Evolutionary conservation across 2,329 filamentous ascomycete genomes (phyloP).

Genomic region (Ilyonectria destructans): DNA sequence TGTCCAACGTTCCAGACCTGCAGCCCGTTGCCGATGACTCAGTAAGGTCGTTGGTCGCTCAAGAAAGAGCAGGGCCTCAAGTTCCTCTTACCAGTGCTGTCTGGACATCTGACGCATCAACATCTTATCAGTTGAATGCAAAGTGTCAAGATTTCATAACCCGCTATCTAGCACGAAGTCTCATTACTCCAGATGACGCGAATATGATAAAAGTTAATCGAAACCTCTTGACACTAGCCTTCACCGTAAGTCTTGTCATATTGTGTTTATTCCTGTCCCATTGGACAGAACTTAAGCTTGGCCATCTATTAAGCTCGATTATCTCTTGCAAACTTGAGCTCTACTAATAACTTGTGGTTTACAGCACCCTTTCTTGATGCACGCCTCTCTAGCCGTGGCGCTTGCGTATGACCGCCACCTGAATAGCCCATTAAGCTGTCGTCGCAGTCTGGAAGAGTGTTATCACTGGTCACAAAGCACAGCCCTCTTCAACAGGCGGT

Average conservation of each 20-base stretch:
- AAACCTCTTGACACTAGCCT: constrained; percentile 57
- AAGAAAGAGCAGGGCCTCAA: constrained; percentile 40
- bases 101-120: constrained; percentile 54
- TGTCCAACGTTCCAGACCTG: constrained; percentile 55
- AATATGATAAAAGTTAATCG: constrained; percentile 58
- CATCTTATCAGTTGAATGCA: constrained; percentile 55
- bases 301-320: not conserved
- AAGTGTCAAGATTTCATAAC: constrained; percentile 61
- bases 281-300: not conserved
- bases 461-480: constrained; percentile 63
- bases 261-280: not conserved
- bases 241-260: constrained; percentile 52
- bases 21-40: constrained; percentile 52
- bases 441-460: constrained; percentile 56
- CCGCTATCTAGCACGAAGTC: constrained; percentile 57
- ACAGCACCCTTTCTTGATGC: constrained; percentile 63
- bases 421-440: constrained; percentile 40
- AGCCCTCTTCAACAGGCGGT: constrained; percentile 56
- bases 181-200: constrained; percentile 56
- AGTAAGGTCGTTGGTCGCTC: constrained; percentile 36
- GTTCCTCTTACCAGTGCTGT: constrained; percentile 50
- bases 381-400: constrained; percentile 61
- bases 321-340: not conserved
- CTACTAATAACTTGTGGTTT: constrained; percentile 6
- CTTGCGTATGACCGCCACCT: constrained; percentile 58